Percentiles rank a stretch among this genome's conserved stretches.
phyloP scores from a whole-genome alignment of 441 rosid genomes.

The Erodium moschatum region DNA sequence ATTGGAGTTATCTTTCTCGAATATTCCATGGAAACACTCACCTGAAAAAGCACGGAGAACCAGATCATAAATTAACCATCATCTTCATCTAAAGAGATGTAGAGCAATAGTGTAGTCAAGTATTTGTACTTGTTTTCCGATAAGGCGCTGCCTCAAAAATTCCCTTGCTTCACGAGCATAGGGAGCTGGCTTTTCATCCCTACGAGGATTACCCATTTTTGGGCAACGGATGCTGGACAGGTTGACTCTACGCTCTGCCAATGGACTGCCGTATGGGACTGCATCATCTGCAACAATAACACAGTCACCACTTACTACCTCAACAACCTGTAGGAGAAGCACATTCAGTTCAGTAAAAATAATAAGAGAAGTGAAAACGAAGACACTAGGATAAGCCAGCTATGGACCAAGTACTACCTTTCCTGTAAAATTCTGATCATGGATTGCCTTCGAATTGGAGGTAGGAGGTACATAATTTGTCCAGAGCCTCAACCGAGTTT shows the following conservation, averaged over 20 bases:
- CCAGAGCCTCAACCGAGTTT: constrained; percentile 68
- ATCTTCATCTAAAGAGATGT: background rate
- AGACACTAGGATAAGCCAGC: background rate
- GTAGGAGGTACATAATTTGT: constrained; percentile 76
- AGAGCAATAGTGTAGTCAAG: background rate
- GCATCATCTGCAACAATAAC: constrained; percentile 25
- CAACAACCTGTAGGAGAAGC: constrained; percentile 4
- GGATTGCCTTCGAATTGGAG: constrained; percentile 86
- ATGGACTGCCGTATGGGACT: constrained; percentile 25
- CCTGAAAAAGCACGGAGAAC: constrained; percentile 8
- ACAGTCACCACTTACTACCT: constrained; percentile 24
- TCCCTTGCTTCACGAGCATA: constrained; percentile 28
- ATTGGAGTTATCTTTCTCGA: constrained; percentile 23
- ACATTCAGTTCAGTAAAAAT: background rate
- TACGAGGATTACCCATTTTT: constrained; percentile 25
- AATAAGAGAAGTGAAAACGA: background rate
- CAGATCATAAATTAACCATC: background rate
- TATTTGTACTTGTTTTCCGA: constrained; percentile 22
- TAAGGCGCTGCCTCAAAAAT: constrained; percentile 23
- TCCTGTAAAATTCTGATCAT: constrained; percentile 85
- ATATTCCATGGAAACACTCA: constrained; percentile 26
- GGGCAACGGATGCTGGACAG: constrained; percentile 26
- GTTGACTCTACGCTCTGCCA: constrained; percentile 25
- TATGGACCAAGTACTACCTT: constrained; percentile 42
- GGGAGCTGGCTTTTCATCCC: constrained; percentile 28